A percentile compares a stretch with the other conserved stretches of the same genome.
Conservation (phyloP, 1,284 basidiomycete species). For the Leccinum griseonigrum region DNA sequence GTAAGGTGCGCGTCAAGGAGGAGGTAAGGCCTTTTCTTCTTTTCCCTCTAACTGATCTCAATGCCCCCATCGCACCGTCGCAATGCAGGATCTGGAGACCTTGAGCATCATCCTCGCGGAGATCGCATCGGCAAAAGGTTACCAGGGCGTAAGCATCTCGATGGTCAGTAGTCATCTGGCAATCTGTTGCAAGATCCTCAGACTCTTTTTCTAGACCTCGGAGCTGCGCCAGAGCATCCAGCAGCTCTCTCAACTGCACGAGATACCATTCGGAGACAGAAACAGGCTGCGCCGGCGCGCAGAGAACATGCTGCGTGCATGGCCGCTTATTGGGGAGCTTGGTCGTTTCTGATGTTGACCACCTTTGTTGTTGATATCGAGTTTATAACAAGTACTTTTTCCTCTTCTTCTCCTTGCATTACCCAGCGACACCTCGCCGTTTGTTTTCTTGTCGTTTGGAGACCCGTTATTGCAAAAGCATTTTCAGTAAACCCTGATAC, state of each 20-base stretch:
- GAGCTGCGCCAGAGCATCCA: constrained; percentile 18
- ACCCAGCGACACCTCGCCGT: not conserved
- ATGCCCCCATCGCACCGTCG: not conserved
- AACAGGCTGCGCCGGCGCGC: constrained; percentile 29
- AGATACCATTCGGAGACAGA: constrained; percentile 32
- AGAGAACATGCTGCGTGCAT: constrained; percentile 13
- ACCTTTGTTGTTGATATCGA: not conserved
- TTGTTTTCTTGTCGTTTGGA: not conserved
- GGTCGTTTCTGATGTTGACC: not conserved
- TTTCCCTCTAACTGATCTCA: not conserved
- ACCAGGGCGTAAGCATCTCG: constrained; percentile 5
- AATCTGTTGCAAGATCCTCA: not conserved
- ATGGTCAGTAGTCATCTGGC: constrained; percentile 16
- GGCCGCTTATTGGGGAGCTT: constrained; percentile 5
- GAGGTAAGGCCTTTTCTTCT: constrained; percentile 16
- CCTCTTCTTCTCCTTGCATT: not conserved
- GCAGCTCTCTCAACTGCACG: constrained; percentile 26
- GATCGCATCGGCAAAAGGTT: constrained; percentile 26
- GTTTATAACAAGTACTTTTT: constrained; percentile 10
- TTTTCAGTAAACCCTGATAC: not conserved
- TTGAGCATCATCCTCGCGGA: constrained; percentile 30
- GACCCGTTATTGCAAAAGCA: not conserved
- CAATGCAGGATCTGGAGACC: constrained; percentile 21
- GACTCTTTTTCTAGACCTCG: constrained; percentile 13
- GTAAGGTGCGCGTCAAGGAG: constrained; percentile 26